Percentiles rank a stretch among this genome's conserved stretches.
Conservation (phyloP, 805 yeast species). For the Candida methanosorbosa region DNA sequence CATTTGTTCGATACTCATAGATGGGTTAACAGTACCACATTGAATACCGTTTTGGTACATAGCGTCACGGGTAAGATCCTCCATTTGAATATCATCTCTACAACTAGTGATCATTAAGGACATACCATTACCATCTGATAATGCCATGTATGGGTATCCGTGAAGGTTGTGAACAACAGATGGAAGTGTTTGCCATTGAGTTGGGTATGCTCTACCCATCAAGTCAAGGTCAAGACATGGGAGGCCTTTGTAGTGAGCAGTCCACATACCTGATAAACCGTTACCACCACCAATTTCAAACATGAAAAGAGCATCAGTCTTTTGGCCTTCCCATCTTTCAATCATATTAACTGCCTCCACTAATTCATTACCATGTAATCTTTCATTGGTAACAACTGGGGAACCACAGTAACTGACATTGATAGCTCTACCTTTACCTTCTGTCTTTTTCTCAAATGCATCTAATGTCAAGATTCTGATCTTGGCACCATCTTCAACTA, state of each 20-base stretch:
- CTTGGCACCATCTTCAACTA: conserved; percentile 24
- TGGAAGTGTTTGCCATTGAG: conserved; percentile 32
- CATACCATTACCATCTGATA: conserved; percentile 34
- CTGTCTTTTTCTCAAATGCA: conserved; percentile 18
- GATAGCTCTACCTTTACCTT: conserved; percentile 21
- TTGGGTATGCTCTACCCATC: conserved; percentile 44
- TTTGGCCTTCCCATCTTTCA: conserved; percentile 19
- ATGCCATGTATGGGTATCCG: conserved; percentile 35
- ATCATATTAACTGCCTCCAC: conserved; percentile 20
- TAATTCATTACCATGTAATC: conserved; percentile 30
- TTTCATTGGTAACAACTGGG: conserved; percentile 34
- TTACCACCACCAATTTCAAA: conserved; percentile 38
- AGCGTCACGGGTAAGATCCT: conserved; percentile 31
- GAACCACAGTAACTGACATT: conserved; percentile 35
- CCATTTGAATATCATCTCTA: conserved; percentile 25
- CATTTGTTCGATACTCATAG: conserved; percentile 13
- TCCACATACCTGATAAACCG: conserved; percentile 25
- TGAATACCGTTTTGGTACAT: conserved; percentile 29
- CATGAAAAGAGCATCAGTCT: conserved; percentile 27
- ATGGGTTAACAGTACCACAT: conserved; percentile 14
- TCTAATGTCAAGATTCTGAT: conserved; percentile 26
- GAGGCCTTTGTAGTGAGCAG: conserved; percentile 12
- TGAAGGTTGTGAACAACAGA: conserved; percentile 29
- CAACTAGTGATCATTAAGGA: conserved; percentile 23
- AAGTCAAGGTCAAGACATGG: conserved; percentile 32